Base-by-base conservation (phyloP, 2,329 filamentous ascomycete genomes). In the Colletotrichum tabaci region DNA sequence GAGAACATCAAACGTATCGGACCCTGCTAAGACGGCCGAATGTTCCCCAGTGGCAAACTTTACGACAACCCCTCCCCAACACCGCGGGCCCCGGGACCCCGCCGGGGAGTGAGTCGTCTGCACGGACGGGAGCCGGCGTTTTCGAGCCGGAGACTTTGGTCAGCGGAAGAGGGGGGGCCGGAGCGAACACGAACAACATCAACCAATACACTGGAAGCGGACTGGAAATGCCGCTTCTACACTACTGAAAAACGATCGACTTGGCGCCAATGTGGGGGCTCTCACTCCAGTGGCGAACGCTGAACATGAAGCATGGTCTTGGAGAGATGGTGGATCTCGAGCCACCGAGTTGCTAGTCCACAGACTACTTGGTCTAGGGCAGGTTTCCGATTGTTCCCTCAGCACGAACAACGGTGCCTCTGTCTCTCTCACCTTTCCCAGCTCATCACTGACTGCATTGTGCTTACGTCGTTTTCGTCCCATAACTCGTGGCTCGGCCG, bases 121-220 rank as follows among this genome's bases (percentile, higher is more conserved):
- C 68, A 71, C 68, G 63, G 68, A 71, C 68, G 26, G 64, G 68
- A 23, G 44, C 68, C 68, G 68, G 64, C 64, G 35, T 23, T 67
- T 23, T 46, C 35, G 40, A 35, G 42, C 64, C 67, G 67, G 67
- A 46, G 50, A 62, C 56, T 42, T 46, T 26, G 26, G 10, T 30
- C 13, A 21, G 15, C 35, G 47, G 35, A 47, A 42, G 35, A 30
- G 35, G 15, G 61, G 61, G 23, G 42, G 4, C 26, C 10, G 21
- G 16, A 50, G 53, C 26, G 35, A 23, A 18, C 53, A 57, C n/a
- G 38, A 40, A 44, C 16, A 40, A 35, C 38, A 61, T 44, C 9
- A 26, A 26, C 26, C 26, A 26, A 26, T 26, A 26, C 26, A 26
- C 26, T 26, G 26, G 26, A 26, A 49, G 44, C n/a, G 21, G n/a